These are phyloP conservation scores for Poronia punctata DNA, from an alignment of 495 filamentous ascomycete genomes.

Conservation along the genomic window DNA sequence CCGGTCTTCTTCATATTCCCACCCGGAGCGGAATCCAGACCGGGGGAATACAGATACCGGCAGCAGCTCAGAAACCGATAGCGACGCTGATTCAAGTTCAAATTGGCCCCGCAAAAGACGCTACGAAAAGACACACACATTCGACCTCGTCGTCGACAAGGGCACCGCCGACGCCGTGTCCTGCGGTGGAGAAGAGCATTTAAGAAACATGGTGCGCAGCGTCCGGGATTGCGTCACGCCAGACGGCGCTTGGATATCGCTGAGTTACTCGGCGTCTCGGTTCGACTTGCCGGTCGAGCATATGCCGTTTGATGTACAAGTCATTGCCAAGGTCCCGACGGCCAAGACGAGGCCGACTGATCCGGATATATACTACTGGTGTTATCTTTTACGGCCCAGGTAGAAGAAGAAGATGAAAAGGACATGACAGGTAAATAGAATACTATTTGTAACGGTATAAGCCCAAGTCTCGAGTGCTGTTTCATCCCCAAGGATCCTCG, in stretches of 20 bases:
- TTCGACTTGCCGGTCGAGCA: conserved; percentile 18
- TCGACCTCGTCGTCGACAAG: conserved; percentile 34
- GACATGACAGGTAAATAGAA: too few relatives aligned
- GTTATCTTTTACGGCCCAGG: conserved; percentile 30
- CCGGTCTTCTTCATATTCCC: too few relatives aligned
- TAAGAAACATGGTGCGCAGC: conserved; percentile 22
- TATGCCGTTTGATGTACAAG: conserved; percentile 27
- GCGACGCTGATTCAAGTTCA: too few relatives aligned
- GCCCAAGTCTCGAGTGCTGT: too few relatives aligned
- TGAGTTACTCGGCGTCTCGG: conserved; percentile 32
- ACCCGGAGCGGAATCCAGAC: too few relatives aligned
- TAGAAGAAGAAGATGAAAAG: too few relatives aligned
- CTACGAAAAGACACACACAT: too few relatives aligned
- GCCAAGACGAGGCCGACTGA: conserved; percentile 26
- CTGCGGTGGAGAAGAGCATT: conserved; percentile 24
- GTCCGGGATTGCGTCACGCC: conserved; percentile 20
- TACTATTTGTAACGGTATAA: too few relatives aligned
- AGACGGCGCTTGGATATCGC: conserved; percentile 31
- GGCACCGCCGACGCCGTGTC: conserved; percentile 35
- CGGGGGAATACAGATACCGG: not conserved
- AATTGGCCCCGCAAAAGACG: too few relatives aligned
- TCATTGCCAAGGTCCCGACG: conserved; percentile 27
- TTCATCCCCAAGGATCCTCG: too few relatives aligned
- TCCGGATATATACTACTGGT: conserved; percentile 32
- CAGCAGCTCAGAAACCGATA: not conserved